Conservation (phyloP, 495 filamentous ascomycete species). For the Talaromyces trachyspermus region DNA sequence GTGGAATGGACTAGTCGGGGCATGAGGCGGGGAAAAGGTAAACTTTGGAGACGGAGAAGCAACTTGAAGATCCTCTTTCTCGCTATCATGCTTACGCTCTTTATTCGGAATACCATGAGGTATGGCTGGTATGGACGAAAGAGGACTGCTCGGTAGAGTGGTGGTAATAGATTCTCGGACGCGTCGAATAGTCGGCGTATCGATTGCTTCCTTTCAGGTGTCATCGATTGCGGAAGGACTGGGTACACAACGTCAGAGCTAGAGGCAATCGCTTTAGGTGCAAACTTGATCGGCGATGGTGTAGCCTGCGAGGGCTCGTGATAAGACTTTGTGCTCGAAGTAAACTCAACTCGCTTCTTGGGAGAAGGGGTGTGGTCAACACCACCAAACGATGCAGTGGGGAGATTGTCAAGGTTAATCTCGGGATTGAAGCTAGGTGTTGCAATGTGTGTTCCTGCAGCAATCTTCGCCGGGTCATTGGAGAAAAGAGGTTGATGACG, state of each 20-base stretch:
- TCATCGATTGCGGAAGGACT: constrained; percentile 28
- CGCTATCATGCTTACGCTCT: constrained; percentile 2
- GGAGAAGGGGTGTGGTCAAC: constrained; percentile 36
- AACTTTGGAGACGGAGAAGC: constrained; percentile 2
- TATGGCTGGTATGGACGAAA: constrained; percentile 37
- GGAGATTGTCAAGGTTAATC: constrained; percentile 37
- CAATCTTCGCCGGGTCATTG: constrained; percentile 51
- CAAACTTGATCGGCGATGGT: constrained; percentile 39
- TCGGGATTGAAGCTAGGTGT: constrained; percentile 40
- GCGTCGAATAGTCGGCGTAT: constrained; percentile 29
- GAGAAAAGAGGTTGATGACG: constrained; percentile 54
- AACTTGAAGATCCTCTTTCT: not conserved
- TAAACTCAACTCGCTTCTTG: constrained; percentile 57
- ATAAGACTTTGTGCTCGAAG: constrained; percentile 41
- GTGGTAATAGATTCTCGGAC: constrained; percentile 25
- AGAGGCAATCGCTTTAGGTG: constrained; percentile 19
- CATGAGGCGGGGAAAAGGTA: constrained; percentile 3
- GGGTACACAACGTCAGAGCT: constrained; percentile 35
- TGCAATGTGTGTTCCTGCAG: constrained; percentile 51
- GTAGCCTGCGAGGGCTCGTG: constrained; percentile 29
- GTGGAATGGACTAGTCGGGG: constrained; percentile 16
- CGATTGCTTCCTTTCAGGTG: constrained; percentile 24
- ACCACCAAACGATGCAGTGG: constrained; percentile 15
- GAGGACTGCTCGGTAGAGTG: constrained; percentile 8
- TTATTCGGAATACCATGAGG: constrained; percentile 64